Conservation (phyloP, 2,329 filamentous ascomycete genomes). For the Aureobasidium melanogenum region DNA sequence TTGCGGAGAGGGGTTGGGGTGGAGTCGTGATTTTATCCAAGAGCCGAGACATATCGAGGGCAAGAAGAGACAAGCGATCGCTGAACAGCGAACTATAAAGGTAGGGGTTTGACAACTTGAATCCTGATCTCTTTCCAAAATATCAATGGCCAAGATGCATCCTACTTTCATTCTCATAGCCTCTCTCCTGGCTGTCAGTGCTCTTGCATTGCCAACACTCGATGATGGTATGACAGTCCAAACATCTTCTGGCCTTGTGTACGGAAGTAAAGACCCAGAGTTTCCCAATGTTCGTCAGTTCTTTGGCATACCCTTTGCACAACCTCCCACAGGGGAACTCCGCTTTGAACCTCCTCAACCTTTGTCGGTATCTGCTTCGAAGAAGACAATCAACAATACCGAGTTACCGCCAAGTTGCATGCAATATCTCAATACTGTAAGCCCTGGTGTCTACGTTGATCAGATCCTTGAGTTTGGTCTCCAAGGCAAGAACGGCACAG, state of each 20-base stretch:
- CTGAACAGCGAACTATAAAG: neutral
- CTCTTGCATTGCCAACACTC: neutral
- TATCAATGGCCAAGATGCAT: neutral
- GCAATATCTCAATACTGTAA: slow-evolving; percentile 19
- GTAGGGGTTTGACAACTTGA: too few relatives aligned
- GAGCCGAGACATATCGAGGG: neutral
- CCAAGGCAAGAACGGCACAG: slow-evolving; percentile 22
- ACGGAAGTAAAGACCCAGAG: slow-evolving; percentile 13
- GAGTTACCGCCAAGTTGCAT: slow-evolving; percentile 21
- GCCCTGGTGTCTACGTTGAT: slow-evolving; percentile 17
- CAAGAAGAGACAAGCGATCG: neutral
- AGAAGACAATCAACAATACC: slow-evolving; percentile 17
- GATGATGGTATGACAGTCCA: neutral
- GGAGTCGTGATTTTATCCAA: neutral
- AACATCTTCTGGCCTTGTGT: slow-evolving; percentile 14
- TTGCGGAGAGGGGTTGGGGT: slow-evolving; percentile 4
- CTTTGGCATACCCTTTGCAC: slow-evolving; percentile 20
- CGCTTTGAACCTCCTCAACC: slow-evolving; percentile 18
- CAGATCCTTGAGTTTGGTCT: slow-evolving; percentile 24
- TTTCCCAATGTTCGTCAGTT: slow-evolving; percentile 17
- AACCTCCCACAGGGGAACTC: slow-evolving; percentile 18
- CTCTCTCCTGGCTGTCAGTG: neutral
- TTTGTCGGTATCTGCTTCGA: slow-evolving; percentile 16
- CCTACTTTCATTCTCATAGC: neutral
- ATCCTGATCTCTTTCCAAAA: neutral